phyloP scores from a whole-genome alignment of 1,139 yeast genomes.

The Debaryomyces fabryi region DNA sequence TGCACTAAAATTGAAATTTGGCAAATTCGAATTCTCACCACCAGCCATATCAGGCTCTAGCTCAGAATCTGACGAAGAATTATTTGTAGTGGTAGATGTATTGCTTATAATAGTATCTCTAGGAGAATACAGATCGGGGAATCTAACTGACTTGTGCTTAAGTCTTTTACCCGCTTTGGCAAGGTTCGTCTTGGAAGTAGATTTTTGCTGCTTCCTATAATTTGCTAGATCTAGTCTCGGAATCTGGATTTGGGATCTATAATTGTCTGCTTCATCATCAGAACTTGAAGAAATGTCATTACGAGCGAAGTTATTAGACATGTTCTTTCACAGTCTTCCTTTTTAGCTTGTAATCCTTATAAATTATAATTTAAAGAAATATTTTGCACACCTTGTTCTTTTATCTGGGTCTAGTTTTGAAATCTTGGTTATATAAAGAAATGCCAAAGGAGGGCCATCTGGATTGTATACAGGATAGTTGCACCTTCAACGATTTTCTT shows the following conservation, averaged over 20 bases:
- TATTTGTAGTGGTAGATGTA: conserved; percentile 28
- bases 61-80: conserved; percentile 22
- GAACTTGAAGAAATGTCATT: conserved; percentile 18
- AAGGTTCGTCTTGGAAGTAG: conserved; percentile 24
- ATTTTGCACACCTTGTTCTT: not conserved
- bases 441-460: conserved; percentile 5
- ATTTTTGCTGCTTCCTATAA: conserved; percentile 27
- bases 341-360: not conserved
- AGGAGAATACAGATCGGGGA: conserved; percentile 33
- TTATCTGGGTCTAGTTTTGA: not conserved
- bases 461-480: not conserved
- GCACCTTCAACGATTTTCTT: not conserved
- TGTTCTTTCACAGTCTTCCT: not conserved
- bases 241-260: conserved; percentile 28
- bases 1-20: conserved; percentile 18
- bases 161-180: conserved; percentile 39
- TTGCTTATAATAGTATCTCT: conserved; percentile 29
- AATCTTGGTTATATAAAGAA: conserved; percentile 2
- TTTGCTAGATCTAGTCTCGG: conserved; percentile 30
- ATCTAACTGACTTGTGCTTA: conserved; percentile 28
- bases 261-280: conserved; percentile 26
- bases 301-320: conserved; percentile 2
- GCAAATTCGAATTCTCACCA: conserved; percentile 16
- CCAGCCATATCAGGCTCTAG: conserved; percentile 17
- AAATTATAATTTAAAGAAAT: not conserved